phyloP scores from a whole-genome alignment of 2,329 filamentous ascomycete genomes.

The Cercospora janseana region DNA sequence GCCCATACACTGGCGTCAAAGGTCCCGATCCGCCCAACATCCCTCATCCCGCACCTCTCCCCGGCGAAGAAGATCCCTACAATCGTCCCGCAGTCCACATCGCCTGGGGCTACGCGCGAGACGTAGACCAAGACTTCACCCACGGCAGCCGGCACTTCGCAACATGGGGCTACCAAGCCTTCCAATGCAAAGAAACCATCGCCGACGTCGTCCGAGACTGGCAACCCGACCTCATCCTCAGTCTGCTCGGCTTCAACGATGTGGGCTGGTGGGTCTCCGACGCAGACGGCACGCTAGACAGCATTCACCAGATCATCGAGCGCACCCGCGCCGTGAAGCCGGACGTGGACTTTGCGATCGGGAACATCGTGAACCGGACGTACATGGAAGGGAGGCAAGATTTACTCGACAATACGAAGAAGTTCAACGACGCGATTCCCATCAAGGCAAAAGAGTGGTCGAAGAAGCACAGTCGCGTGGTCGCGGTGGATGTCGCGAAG shows the following conservation, averaged over 20 bases:
- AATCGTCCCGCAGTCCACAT: slow-evolving; percentile 6
- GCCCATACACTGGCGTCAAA: slow-evolving; percentile 41
- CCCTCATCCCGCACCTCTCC: slow-evolving; percentile 18
- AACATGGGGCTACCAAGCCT: slow-evolving; percentile 36
- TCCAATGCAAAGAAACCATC: slow-evolving; percentile 36
- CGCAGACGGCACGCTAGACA: slow-evolving; percentile 26
- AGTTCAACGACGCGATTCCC: slow-evolving; percentile 25
- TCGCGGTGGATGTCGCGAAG: slow-evolving; percentile 38
- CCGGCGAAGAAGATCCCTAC: slow-evolving; percentile 11
- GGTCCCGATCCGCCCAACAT: slow-evolving; percentile 36
- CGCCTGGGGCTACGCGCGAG: slow-evolving; percentile 37
- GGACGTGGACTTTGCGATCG: slow-evolving; percentile 25
- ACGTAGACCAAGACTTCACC: slow-evolving; percentile 32
- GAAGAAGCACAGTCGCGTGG: slow-evolving; percentile 33
- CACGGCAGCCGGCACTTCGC: slow-evolving; percentile 19
- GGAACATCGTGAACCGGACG: slow-evolving; percentile 27
- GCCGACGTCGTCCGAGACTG: slow-evolving; percentile 32
- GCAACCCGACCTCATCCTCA: slow-evolving; percentile 36
- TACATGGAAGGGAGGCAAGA: slow-evolving; percentile 25
- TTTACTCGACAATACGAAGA: slow-evolving; percentile 23
- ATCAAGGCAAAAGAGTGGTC: slow-evolving; percentile 31
- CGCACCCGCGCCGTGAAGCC: slow-evolving; percentile 36
- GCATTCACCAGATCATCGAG: slow-evolving; percentile 34
- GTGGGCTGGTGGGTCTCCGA: slow-evolving; percentile 29
- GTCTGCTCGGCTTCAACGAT: slow-evolving; percentile 32